phyloP scores from a whole-genome alignment of 208 protist genomes.

The Leishmania gerbilli region DNA sequence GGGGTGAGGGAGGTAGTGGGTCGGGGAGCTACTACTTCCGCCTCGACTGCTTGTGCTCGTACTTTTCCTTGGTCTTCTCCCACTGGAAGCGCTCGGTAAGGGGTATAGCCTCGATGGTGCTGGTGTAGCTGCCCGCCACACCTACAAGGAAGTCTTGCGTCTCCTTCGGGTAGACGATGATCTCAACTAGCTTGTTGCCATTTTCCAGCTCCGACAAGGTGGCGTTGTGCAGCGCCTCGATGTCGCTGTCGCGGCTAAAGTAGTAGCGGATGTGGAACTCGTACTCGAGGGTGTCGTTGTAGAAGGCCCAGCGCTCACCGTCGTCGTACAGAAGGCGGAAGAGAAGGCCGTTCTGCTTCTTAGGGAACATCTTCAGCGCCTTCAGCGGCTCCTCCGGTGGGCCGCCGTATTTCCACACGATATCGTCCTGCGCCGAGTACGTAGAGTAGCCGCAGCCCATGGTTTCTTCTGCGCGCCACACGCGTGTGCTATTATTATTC shows the following conservation, averaged over 20 bases:
- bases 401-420: conserved; percentile 70
- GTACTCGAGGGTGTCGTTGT: conserved; percentile 79
- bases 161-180: conserved; percentile 77
- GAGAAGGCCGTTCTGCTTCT: conserved; percentile 66
- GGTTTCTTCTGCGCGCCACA: conserved; percentile 15
- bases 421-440: conserved; percentile 65
- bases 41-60: conserved; percentile 22
- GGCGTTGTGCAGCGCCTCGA: conserved; percentile 57
- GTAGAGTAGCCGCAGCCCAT: conserved; percentile 77
- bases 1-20: neutral
- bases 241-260: conserved; percentile 57
- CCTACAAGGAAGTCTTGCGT: conserved; percentile 73
- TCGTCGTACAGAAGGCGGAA: conserved; percentile 69
- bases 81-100: conserved; percentile 59
- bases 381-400: conserved; percentile 53
- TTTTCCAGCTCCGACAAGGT: conserved; percentile 64
- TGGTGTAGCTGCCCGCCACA: conserved; percentile 71
- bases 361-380: conserved; percentile 70
- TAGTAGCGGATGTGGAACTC: conserved; percentile 75
- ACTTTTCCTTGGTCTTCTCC: conserved; percentile 55
- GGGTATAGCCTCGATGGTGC: conserved; percentile 65
- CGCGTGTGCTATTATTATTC: neutral
- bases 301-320: conserved; percentile 71
- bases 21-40: neutral
- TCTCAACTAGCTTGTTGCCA: conserved; percentile 57